Evolutionary conservation across 2,329 filamentous ascomycete species (phyloP), one percentile per base, ranked within the genome.

Genomic region (Tothia fuscella): DNA sequence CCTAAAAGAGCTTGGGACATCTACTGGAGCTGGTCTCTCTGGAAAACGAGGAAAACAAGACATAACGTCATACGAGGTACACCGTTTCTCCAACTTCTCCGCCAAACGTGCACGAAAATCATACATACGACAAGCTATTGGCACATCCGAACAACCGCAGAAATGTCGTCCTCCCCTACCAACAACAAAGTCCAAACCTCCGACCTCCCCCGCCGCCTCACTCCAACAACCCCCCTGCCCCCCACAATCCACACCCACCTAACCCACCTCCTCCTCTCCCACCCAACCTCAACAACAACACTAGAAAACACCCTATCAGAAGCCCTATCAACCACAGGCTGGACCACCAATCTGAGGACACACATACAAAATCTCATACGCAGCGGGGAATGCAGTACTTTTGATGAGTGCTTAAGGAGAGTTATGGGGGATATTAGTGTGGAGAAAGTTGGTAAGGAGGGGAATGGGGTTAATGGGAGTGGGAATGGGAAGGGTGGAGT

Each of bases 341-440:
- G 74, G 74, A 70, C 70, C 31, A 66, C 73, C 50, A 63, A 64
- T 21, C 63, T 80, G 46, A 68, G 68, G 44, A 61, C 60, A 35
- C 68, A 78, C 46, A 64, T 74, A 14, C 66, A 68, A 35, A 63
- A 71, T 43, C 64, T 78, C 30, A 67, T 78, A 42, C 70, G 74
- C 49, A 70, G 66, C 20, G 73, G 73, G 35, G 68, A 73, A 42
- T 72, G 70, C 52, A 67, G 66, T 42, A 73, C 66, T 24, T 74
- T 72, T 49, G 67, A 72, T 41, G 71, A 78, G 42, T 62, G 76
- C 33, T 63, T 74, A 54, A 64, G 63, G 14, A 63, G 66, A 22
- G 67, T 78, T 12, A 62, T 73, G 47, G 43, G 29, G 45, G 42
- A 14, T 42, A 44, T 37, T 38, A 43, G 20, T 38, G 22, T 31